These are phyloP conservation scores for Penicillium sp. DNA, from an alignment of 2,329 filamentous ascomycete species.

Conservation along the genomic window DNA sequence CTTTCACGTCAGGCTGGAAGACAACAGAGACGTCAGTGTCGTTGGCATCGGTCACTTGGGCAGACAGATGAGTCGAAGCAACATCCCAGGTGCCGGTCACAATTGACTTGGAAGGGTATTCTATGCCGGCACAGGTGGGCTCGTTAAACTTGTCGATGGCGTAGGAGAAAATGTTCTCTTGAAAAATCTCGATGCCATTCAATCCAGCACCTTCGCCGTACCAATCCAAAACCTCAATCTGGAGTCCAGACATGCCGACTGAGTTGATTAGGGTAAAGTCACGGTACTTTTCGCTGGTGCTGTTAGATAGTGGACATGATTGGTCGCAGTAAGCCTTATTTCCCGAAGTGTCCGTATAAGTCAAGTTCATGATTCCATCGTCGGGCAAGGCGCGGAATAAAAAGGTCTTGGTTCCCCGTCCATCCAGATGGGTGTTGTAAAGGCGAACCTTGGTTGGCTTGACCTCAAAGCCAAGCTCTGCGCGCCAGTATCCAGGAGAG, in stretches of 20 bases:
- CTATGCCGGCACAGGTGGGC: slow-evolving; percentile 69
- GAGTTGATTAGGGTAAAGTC: slow-evolving; percentile 89
- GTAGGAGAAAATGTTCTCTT: slow-evolving; percentile 81
- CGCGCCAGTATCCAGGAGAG: slow-evolving; percentile 77
- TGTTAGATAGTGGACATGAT: slow-evolving; percentile 78
- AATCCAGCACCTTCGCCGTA: slow-evolving; percentile 85
- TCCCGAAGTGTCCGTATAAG: slow-evolving; percentile 75
- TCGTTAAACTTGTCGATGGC: slow-evolving; percentile 88
- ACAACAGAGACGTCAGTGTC: slow-evolving; percentile 67
- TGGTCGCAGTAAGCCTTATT: slow-evolving; percentile 72
- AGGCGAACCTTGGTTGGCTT: slow-evolving; percentile 82
- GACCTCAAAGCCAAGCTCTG: slow-evolving; percentile 79
- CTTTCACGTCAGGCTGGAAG: slow-evolving; percentile 72
- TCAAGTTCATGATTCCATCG: slow-evolving; percentile 94
- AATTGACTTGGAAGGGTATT: slow-evolving; percentile 66
- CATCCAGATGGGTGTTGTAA: slow-evolving; percentile 82
- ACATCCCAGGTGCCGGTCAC: slow-evolving; percentile 72
- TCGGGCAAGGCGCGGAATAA: slow-evolving; percentile 82
- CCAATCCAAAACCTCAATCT: slow-evolving; percentile 81
- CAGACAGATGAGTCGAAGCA: slow-evolving; percentile 74
- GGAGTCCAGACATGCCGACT: slow-evolving; percentile 85
- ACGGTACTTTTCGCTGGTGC: slow-evolving; percentile 67
- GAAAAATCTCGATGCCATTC: slow-evolving; percentile 80
- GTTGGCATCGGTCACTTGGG: slow-evolving; percentile 59
- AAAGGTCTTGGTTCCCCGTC: slow-evolving; percentile 84